A percentile compares a stretch with the other conserved stretches of the same genome.
These are phyloP conservation scores for Psilocybe sp. DNA, from an alignment of 768 basidiomycete species.

Conservation along the genomic window DNA sequence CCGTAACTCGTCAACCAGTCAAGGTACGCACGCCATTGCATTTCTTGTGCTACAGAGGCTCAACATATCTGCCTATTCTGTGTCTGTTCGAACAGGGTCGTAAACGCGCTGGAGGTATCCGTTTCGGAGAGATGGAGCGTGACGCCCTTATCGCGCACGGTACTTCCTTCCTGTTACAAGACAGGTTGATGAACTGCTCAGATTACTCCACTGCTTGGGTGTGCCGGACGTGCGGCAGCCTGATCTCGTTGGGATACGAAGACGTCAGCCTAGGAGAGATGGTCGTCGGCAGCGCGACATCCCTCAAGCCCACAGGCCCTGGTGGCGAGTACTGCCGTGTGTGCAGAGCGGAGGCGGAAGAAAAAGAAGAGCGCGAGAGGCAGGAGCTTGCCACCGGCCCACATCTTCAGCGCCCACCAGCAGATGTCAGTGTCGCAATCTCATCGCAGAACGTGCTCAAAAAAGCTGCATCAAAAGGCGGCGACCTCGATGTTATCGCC, in stretches of 20 bases:
- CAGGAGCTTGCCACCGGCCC: constrained; percentile 58
- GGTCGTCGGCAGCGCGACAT: constrained; percentile 45
- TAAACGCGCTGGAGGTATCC: constrained; percentile 97
- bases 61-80: not conserved
- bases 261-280: constrained; percentile 74
- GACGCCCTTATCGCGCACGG: constrained; percentile 99
- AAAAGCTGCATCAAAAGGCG: constrained; percentile 57
- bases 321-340: constrained; percentile 93
- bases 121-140: constrained; percentile 99
- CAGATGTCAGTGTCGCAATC: constrained; percentile 64
- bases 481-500: constrained; percentile 91
- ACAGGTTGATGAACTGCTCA: constrained; percentile 99
- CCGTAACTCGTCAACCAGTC: constrained; percentile 93
- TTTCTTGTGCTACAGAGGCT: not conserved
- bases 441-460: constrained; percentile 66
- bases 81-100: constrained; percentile 62
- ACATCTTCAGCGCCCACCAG: constrained; percentile 37
- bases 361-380: constrained; percentile 60
- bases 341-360: constrained; percentile 74
- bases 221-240: constrained; percentile 91
- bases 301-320: constrained; percentile 61
- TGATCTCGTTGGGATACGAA: constrained; percentile 95
- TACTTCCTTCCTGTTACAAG: constrained; percentile 96
- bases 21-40: constrained; percentile 55
- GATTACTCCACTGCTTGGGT: constrained; percentile 99